These are phyloP conservation scores for Trichomonas vaginalis DNA, from an alignment of 208 protist species.

Conservation along the genomic window DNA sequence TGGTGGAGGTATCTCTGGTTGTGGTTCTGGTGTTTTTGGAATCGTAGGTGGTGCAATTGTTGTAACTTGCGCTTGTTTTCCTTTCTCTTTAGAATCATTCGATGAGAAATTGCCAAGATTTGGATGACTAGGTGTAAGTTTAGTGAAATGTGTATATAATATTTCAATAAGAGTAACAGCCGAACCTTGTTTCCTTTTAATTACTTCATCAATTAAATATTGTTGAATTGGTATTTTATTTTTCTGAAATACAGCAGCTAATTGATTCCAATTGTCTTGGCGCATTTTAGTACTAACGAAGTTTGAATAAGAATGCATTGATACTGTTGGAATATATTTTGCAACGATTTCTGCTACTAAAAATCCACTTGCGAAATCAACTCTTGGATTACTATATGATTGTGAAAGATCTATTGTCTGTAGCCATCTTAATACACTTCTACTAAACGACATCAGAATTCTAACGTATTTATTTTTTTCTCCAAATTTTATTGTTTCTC, in stretches of 20 bases:
- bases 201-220: background rate
- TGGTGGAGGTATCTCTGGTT: background rate
- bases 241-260: background rate
- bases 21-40: background rate
- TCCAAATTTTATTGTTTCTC: no score
- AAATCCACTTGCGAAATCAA: background rate
- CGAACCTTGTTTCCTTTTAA: background rate
- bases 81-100: background rate
- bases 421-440: background rate
- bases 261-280: slow-evolving; percentile 1
- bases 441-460: background rate
- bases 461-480: background rate
- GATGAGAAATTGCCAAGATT: background rate
- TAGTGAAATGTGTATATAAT: background rate
- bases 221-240: background rate
- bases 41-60: background rate
- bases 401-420: slow-evolving; percentile 16
- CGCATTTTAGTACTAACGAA: background rate
- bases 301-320: background rate
- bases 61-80: background rate
- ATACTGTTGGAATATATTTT: background rate
- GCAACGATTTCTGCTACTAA: background rate
- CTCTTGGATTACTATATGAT: background rate
- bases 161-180: background rate
- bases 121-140: background rate